Conservation (phyloP, 2,329 filamentous ascomycete species). For the Arthrobotrys conoides region DNA sequence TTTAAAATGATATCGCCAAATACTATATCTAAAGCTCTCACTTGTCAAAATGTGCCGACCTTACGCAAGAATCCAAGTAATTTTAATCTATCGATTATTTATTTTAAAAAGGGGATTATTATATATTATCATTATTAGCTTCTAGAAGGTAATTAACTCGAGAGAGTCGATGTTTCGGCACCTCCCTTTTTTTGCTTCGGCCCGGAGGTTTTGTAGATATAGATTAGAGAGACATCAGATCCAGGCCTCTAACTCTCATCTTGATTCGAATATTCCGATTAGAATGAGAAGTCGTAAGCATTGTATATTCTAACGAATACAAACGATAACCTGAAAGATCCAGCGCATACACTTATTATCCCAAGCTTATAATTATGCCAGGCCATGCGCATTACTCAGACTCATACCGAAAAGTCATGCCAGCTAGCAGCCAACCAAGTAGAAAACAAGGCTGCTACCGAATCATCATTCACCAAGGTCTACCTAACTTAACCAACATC, state of each 20-base stretch:
- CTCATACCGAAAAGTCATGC: background rate
- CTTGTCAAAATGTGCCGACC: background rate
- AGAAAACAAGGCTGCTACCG: constrained; percentile 7
- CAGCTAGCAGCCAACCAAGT: background rate
- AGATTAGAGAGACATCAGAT: background rate
- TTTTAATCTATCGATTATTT: constrained; percentile 8
- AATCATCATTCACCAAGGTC: too few relatives aligned
- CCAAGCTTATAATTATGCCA: constrained; percentile 7
- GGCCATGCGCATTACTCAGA: constrained; percentile 6
- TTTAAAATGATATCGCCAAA: constrained; percentile 14
- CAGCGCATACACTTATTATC: background rate
- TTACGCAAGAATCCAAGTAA: constrained; percentile 35
- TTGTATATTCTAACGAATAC: background rate
- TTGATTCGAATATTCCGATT: constrained; percentile 2
- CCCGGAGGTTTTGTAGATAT: background rate
- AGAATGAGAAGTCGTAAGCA: background rate
- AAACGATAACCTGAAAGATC: background rate
- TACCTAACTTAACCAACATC: background rate
- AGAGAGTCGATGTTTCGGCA: background rate
- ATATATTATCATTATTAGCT: background rate
- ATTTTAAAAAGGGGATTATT: constrained; percentile 5
- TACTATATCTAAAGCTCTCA: constrained; percentile 28
- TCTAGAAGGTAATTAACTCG: constrained; percentile 6
- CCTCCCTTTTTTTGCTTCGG: background rate
- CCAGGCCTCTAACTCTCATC: background rate